phyloP scores from a whole-genome alignment of 2,329 filamentous ascomycete genomes.

The Sarocladiaceae sp. region DNA sequence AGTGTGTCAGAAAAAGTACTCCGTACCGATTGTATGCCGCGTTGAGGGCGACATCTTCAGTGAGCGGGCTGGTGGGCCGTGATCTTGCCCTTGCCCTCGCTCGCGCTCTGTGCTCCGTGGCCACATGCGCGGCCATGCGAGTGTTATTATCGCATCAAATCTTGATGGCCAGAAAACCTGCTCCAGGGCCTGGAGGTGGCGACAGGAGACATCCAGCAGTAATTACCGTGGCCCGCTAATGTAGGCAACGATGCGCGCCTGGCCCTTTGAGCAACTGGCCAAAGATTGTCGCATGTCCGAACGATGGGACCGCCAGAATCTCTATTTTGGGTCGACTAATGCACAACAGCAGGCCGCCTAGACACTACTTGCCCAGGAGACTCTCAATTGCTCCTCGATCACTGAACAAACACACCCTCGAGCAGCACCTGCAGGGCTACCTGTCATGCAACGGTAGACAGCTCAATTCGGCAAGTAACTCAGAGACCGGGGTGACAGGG shows the following conservation, averaged over 20 bases:
- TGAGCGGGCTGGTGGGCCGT: slow-evolving; percentile 6
- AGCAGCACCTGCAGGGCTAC: slow-evolving; percentile 8
- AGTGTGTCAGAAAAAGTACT: slow-evolving; percentile 1
- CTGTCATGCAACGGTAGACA: slow-evolving; percentile 10
- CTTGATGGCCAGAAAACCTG: background rate
- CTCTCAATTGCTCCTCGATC: no score
- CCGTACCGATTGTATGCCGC: no score
- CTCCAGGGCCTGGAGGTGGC: background rate
- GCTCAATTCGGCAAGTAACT: slow-evolving; percentile 6
- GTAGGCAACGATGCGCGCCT: background rate
- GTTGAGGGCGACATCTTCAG: no score
- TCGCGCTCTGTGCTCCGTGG: background rate
- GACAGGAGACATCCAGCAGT: background rate
- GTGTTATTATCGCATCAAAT: background rate
- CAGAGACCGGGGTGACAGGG: slow-evolving; percentile 2
- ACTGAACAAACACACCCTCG: background rate
- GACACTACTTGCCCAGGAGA: no score
- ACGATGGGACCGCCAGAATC: slow-evolving; percentile 25
- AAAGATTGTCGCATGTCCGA: background rate
- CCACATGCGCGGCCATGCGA: background rate
- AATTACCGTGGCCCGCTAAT: background rate
- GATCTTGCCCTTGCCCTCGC: background rate
- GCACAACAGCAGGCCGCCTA: slow-evolving; percentile 17
- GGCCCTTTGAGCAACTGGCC: slow-evolving; percentile 17
- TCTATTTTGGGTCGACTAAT: slow-evolving; percentile 27